A percentile compares a stretch with the other conserved stretches of the same genome.
Conservation (phyloP, 331 rosid species). For the Stylosanthes scabra region DNA sequence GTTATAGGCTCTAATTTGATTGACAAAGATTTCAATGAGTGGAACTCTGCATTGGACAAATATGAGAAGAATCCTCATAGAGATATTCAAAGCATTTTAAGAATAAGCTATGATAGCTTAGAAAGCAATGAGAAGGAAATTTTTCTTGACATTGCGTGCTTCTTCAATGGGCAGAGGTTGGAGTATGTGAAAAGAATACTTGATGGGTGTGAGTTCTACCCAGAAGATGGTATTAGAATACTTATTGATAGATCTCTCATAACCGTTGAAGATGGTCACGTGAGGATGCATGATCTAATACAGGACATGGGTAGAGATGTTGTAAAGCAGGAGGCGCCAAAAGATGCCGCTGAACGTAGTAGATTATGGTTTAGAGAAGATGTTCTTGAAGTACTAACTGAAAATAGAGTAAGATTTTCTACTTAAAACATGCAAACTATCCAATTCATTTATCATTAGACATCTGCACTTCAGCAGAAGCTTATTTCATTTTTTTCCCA, state of each 20-base stretch:
- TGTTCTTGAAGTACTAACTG: neutral
- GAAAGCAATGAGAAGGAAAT: neutral
- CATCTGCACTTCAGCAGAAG: no score
- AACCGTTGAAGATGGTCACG: neutral
- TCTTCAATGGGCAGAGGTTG: neutral
- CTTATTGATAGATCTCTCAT: constrained; percentile 26
- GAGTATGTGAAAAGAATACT: neutral
- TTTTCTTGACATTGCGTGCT: constrained; percentile 34
- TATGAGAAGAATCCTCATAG: neutral
- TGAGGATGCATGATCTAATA: constrained; percentile 34
- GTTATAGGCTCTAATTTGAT: constrained; percentile 23
- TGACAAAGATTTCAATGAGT: neutral
- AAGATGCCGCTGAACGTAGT: neutral
- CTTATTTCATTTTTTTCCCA: no score
- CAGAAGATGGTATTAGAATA: neutral
- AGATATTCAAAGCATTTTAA: neutral
- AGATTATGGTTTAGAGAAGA: constrained; percentile 26
- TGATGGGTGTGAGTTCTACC: neutral
- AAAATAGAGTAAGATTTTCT: constrained; percentile 20
- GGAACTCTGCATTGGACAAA: constrained; percentile 9
- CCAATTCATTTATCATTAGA: no score
- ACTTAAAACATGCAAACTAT: no score
- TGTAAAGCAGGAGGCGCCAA: neutral
- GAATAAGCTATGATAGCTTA: constrained; percentile 31
- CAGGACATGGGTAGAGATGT: constrained; percentile 36